Percentiles rank a stretch among this genome's conserved stretches.
phyloP scores from a whole-genome alignment of 1,139 yeast species.

The Nakaseomyces sp. region DNA sequence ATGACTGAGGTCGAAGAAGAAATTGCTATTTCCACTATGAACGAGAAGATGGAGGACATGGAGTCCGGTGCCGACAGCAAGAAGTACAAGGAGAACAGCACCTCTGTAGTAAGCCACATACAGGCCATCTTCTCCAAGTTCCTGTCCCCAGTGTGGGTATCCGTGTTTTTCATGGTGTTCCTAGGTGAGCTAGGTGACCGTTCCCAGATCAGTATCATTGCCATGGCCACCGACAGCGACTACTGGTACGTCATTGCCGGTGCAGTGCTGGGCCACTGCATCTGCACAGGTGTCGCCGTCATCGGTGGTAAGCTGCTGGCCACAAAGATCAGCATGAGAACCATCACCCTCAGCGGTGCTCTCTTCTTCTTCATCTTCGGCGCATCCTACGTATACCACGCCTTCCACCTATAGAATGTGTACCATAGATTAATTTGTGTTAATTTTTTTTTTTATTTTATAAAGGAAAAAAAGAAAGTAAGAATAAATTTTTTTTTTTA shows the following conservation, averaged over 20 bases:
- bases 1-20: slow-evolving; percentile 96
- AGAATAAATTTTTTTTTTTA: neutral
- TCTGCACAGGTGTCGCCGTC: slow-evolving; percentile 92
- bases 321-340: slow-evolving; percentile 80
- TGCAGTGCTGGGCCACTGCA: slow-evolving; percentile 79
- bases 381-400: slow-evolving; percentile 66
- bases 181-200: slow-evolving; percentile 99
- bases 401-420: slow-evolving; percentile 27
- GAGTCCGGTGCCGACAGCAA: slow-evolving; percentile 44
- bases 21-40: slow-evolving; percentile 56
- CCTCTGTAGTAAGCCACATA: slow-evolving; percentile 19
- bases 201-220: slow-evolving; percentile 95
- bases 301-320: slow-evolving; percentile 88
- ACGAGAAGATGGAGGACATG: slow-evolving; percentile 41
- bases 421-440: no score
- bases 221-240: slow-evolving; percentile 96
- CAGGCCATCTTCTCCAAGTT: slow-evolving; percentile 51
- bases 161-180: slow-evolving; percentile 92
- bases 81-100: slow-evolving; percentile 7
- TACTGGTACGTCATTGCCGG: slow-evolving; percentile 87
- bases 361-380: slow-evolving; percentile 77
- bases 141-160: slow-evolving; percentile 86
- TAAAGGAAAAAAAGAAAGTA: no score
- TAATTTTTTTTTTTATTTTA: neutral
- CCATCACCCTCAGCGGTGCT: slow-evolving; percentile 87